Percentiles rank a stretch among this genome's conserved stretches.
Conservation (phyloP, 441 rosid genomes). For the Pelargonium myrrhifolium region DNA sequence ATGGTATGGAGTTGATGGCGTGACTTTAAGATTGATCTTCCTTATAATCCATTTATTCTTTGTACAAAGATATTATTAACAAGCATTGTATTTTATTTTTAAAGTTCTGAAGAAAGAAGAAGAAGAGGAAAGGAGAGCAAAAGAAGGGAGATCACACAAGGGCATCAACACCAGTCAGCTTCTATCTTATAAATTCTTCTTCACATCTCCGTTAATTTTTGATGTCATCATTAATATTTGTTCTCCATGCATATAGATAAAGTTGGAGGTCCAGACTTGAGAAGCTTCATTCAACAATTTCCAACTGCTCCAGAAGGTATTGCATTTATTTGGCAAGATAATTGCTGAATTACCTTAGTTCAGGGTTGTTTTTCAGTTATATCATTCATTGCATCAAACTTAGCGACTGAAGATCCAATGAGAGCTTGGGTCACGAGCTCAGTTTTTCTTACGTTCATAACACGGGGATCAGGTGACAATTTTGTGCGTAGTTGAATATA, state of each 20-base stretch:
- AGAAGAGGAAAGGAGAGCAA: conserved; percentile 73
- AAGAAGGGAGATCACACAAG: conserved; percentile 50
- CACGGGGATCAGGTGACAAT: not conserved
- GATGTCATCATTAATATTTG: conserved; percentile 18
- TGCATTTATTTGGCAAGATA: conserved; percentile 4
- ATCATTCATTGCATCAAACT: conserved; percentile 5
- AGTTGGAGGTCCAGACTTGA: conserved; percentile 71
- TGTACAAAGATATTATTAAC: not conserved
- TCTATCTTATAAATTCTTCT: conserved; percentile 10
- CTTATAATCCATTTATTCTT: not conserved
- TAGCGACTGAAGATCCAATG: conserved; percentile 10
- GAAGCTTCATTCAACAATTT: conserved; percentile 74
- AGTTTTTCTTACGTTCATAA: not conserved
- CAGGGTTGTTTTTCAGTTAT: not conserved
- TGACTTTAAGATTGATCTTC: conserved; percentile 3
- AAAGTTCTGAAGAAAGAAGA: conserved; percentile 65
- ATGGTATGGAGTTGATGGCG: not conserved
- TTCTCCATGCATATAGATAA: conserved; percentile 37
- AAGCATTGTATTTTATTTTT: conserved; percentile 9
- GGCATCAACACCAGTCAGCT: conserved; percentile 34
- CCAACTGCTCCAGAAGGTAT: conserved; percentile 61
- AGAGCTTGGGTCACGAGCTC: not conserved
- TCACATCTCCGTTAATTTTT: conserved; percentile 7
- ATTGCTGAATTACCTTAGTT: conserved; percentile 1
- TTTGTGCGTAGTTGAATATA: not conserved